Evolutionary conservation across 768 basidiomycete species (phyloP).

Genomic region (Filobasidium wieringae): DNA sequence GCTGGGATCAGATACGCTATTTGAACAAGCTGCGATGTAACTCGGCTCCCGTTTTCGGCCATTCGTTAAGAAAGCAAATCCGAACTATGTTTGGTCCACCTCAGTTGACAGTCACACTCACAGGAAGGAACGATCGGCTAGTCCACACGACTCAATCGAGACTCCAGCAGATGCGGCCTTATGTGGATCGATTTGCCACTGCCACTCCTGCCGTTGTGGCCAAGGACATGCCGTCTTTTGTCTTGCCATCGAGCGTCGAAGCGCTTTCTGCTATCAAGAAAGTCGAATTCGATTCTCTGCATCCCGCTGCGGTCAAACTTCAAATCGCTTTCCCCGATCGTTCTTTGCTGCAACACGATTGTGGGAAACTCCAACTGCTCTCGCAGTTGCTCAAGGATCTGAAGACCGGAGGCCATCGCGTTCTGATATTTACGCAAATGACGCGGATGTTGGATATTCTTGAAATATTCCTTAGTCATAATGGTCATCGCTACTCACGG

Average conservation of each 20-base stretch:
- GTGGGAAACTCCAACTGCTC: slow-evolving; percentile 83
- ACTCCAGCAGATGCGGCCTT: slow-evolving; percentile 40
- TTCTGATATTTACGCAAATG: slow-evolving; percentile 96
- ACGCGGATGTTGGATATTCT: slow-evolving; percentile 85
- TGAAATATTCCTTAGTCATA: slow-evolving; percentile 81
- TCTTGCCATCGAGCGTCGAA: slow-evolving; percentile 44
- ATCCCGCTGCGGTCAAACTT: slow-evolving; percentile 63
- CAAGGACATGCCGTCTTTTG: slow-evolving; percentile 55
- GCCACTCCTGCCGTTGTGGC: slow-evolving; percentile 68
- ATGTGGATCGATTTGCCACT: slow-evolving; percentile 63
- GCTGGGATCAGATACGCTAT: slow-evolving; percentile 58
- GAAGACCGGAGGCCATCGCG: slow-evolving; percentile 76
- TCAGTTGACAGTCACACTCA: background rate
- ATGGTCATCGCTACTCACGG: slow-evolving; percentile 86
- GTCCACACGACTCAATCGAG: slow-evolving; percentile 12
- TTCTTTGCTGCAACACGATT: slow-evolving; percentile 83
- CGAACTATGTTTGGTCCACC: background rate
- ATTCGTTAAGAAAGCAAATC: too few relatives aligned
- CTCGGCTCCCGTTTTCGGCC: too few relatives aligned
- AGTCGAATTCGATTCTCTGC: slow-evolving; percentile 57
- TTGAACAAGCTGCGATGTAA: too few relatives aligned
- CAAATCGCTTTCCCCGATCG: slow-evolving; percentile 90
- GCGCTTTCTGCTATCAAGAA: slow-evolving; percentile 1
- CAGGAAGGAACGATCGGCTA: slow-evolving; percentile 1
- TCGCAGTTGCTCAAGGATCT: slow-evolving; percentile 65